Base-by-base conservation (phyloP, 2,329 filamentous ascomycete genomes). In the Epichloe festucae region DNA sequence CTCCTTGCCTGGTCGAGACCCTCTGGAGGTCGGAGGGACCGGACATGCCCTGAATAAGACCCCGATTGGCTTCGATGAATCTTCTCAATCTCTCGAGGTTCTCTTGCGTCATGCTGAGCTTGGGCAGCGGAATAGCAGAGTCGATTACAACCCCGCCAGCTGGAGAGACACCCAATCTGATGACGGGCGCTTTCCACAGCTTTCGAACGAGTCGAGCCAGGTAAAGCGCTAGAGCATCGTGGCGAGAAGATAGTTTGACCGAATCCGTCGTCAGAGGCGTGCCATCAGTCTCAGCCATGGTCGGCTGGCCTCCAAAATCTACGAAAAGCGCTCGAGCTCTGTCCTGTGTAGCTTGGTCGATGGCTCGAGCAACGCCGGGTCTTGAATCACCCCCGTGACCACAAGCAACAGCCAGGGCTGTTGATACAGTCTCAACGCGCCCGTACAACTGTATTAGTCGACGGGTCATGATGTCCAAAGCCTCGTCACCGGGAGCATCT, bases 391-490 rank as follows among this genome's bases (percentile, higher is more conserved):
- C 84, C 10, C 89, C 91, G 64, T 97, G 90, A 4, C 91, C 90
- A 65, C 93, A 98, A 39, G 93, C 90, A 34, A 98, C 93, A 11
- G 93, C 93, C 49, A 98, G 73, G 27, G 93, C 90, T 41, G 91
- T 89, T 0, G 93, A 88, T 50, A 94, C 84, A 0, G 87, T 93
- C 66, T 98, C 93, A 3, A 85, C 83, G 11, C 90, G 81, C 12
- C 93, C 93, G 64, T 97, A 98, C 10, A 84, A 77, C 52, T 83
- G 80, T 54, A 93, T 87, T 60, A 98, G 91, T 54, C 82, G 87
- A 50, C 86, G 86, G 21, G 94, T 79, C 59, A 95, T 87, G 17
- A 77, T 80, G 59, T 95, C 89, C 10, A 93, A 71, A 3, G 86
- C 87, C 56, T 96, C 88, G 6, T 87, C 84, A 14, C 86, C 85